These are phyloP conservation scores for Diaporthe velutina DNA, from an alignment of 2,329 filamentous ascomycete genomes.

Conservation along the genomic window DNA sequence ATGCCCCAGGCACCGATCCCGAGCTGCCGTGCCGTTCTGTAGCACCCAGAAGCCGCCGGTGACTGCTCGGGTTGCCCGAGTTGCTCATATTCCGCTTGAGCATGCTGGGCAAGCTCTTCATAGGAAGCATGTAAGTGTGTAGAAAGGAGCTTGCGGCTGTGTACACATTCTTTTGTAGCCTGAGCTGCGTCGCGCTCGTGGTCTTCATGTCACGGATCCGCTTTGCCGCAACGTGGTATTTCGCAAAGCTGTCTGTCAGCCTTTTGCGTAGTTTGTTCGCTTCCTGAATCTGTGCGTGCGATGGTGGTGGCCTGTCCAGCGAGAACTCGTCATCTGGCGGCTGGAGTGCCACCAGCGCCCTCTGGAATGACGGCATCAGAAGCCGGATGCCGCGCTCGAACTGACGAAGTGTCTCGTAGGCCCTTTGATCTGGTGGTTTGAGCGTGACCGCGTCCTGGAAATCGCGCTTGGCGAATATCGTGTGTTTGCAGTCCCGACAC, in stretches of 20 bases:
- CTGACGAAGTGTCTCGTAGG: constrained; percentile 86
- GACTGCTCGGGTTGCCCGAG: constrained; percentile 42
- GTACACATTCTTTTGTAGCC: constrained; percentile 85
- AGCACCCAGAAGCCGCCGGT: constrained; percentile 47
- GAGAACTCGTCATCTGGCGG: constrained; percentile 56
- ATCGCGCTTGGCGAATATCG: constrained; percentile 76
- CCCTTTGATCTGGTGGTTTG: constrained; percentile 80
- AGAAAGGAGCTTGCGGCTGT: constrained; percentile 85
- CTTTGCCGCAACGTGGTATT: constrained; percentile 86
- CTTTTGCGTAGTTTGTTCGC: constrained; percentile 91
- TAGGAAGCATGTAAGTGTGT: constrained; percentile 89
- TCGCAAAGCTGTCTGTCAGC: constrained; percentile 88
- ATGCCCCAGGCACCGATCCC: constrained; percentile 34
- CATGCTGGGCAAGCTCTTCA: constrained; percentile 80
- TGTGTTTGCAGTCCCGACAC: constrained; percentile 86
- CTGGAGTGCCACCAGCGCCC: constrained; percentile 79
- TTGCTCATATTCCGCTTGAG: constrained; percentile 58
- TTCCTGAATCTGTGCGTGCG: constrained; percentile 80
- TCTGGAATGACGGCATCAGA: constrained; percentile 87
- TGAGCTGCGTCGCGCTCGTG: constrained; percentile 77
- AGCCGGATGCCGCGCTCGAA: constrained; percentile 89
- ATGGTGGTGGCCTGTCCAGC: constrained; percentile 57
- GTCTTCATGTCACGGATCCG: constrained; percentile 85
- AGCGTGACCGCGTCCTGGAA: constrained; percentile 78
- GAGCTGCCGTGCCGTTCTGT: constrained; percentile 35